phyloP scores from a whole-genome alignment of 306 rosid species.

The Dalbergia cultrata region DNA sequence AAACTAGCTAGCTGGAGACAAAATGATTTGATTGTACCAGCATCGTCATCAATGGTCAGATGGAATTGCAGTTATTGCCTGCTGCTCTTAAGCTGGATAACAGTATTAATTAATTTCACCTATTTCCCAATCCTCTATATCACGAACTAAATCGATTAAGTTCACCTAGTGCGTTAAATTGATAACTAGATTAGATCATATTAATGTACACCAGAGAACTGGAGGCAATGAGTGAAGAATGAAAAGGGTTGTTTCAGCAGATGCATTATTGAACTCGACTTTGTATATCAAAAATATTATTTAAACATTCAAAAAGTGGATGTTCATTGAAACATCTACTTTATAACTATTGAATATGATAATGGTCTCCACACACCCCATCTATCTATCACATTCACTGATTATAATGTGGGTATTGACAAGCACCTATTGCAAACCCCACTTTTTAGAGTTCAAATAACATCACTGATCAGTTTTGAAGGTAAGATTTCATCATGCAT shows the following conservation, averaged over 20 bases:
- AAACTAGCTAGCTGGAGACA: background rate
- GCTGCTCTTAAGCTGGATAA: background rate
- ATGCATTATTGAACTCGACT: background rate
- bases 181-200: background rate
- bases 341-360: too few relatives aligned
- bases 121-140: background rate
- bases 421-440: too few relatives aligned
- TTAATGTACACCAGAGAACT: background rate
- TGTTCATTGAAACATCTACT: too few relatives aligned
- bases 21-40: background rate
- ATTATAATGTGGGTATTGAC: too few relatives aligned
- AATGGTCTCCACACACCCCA: too few relatives aligned
- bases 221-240: background rate
- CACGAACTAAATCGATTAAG: background rate
- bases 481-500: constrained; percentile 7
- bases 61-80: background rate
- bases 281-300: background rate
- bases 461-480: background rate
- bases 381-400: too few relatives aligned
- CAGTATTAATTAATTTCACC: background rate
- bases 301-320: too few relatives aligned
- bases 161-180: background rate
- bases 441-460: too few relatives aligned
- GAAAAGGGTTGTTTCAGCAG: background rate
- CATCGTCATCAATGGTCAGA: background rate